phyloP scores from a whole-genome alignment of 805 yeast species.

The Priceomyces melissophilus region DNA sequence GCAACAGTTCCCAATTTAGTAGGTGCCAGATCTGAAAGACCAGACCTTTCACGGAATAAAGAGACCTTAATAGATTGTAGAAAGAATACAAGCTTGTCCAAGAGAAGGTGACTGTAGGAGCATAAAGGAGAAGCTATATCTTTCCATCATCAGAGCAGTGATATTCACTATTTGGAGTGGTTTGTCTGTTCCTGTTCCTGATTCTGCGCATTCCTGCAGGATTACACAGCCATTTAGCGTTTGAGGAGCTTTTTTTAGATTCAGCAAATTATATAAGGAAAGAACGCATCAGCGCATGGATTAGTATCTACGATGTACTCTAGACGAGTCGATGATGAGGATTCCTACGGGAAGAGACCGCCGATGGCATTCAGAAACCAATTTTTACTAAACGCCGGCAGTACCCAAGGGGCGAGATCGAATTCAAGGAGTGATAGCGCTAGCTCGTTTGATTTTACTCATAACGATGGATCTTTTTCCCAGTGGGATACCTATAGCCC shows the following conservation, averaged over 20 bases:
- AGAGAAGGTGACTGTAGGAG: too few relatives aligned
- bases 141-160: too few relatives aligned
- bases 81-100: neutral
- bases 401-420: neutral
- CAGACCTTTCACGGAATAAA: too few relatives aligned
- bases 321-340: neutral
- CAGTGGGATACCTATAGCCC: neutral
- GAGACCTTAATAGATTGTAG: neutral
- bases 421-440: neutral
- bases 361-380: constrained; percentile 12
- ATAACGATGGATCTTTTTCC: neutral
- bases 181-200: neutral
- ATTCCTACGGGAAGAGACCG: constrained; percentile 1
- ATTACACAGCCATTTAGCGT: neutral
- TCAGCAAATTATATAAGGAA: neutral
- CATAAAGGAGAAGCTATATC: too few relatives aligned
- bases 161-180: too few relatives aligned
- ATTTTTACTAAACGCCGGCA: constrained; percentile 17
- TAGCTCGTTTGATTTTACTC: neutral
- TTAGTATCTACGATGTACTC: neutral
- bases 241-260: neutral
- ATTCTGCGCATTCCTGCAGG: neutral
- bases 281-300: neutral
- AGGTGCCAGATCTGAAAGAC: neutral
- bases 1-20: neutral